These are phyloP conservation scores for Metschnikowia hibisci DNA, from an alignment of 805 yeast species.

Conservation along the genomic window DNA sequence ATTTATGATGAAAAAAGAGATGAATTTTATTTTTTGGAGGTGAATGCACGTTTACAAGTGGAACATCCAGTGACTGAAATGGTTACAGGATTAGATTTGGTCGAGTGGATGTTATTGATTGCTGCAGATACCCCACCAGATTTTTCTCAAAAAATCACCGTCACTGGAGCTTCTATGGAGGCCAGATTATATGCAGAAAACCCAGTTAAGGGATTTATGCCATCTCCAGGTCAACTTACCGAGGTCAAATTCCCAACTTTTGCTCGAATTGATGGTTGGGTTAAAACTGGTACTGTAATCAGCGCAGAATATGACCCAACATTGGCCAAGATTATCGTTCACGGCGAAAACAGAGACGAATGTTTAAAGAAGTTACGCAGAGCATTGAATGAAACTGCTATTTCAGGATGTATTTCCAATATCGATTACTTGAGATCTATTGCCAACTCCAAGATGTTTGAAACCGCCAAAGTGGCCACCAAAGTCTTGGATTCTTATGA, in stretches of 20 bases:
- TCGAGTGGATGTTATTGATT: slow-evolving; percentile 93
- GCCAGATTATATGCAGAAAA: slow-evolving; percentile 96
- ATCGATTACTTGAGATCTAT: slow-evolving; percentile 84
- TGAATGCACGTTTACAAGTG: slow-evolving; percentile 93
- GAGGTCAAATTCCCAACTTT: slow-evolving; percentile 81
- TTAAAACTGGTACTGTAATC: slow-evolving; percentile 76
- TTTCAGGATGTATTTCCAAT: slow-evolving; percentile 86
- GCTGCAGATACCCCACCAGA: slow-evolving; percentile 90
- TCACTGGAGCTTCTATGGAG: slow-evolving; percentile 91
- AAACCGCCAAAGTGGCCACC: slow-evolving; percentile 77
- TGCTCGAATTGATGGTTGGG: slow-evolving; percentile 97
- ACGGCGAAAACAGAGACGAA: slow-evolving; percentile 83
- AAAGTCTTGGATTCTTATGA: slow-evolving; percentile 79
- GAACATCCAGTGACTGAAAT: slow-evolving; percentile 97
- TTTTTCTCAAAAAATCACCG: slow-evolving; percentile 53
- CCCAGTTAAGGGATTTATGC: slow-evolving; percentile 91
- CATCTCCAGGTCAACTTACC: slow-evolving; percentile 92
- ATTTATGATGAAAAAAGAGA: slow-evolving; percentile 84
- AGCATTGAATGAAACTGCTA: slow-evolving; percentile 82
- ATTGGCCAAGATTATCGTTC: slow-evolving; percentile 92
- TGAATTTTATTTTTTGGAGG: slow-evolving; percentile 92
- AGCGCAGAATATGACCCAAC: slow-evolving; percentile 97
- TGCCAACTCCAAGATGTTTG: slow-evolving; percentile 81
- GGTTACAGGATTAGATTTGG: slow-evolving; percentile 92
- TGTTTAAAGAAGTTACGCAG: slow-evolving; percentile 71